Evolutionary conservation across 2,329 filamentous ascomycete genomes (phyloP).

Genomic region (Colletotrichum salicis): DNA sequence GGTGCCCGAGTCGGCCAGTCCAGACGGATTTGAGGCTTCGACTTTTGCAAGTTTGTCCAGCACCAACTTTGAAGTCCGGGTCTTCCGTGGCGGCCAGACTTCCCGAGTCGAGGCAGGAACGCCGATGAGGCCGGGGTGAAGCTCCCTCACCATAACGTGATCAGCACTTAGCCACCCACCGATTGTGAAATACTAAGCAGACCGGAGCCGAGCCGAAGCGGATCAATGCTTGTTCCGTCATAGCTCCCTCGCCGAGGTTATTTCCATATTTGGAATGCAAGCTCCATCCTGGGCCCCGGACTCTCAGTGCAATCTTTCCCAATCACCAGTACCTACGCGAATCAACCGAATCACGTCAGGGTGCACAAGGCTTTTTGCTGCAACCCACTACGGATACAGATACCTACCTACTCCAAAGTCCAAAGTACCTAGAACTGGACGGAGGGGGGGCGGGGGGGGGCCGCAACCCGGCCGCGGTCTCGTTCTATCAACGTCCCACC

Average conservation of each 20-base stretch:
- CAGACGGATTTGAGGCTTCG: not conserved
- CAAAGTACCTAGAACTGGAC: not conserved
- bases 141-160: not conserved
- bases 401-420: not conserved
- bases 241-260: constrained; percentile 15
- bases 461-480: not conserved
- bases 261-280: constrained; percentile 18
- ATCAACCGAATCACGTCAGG: constrained; percentile 1
- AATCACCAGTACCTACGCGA: not conserved
- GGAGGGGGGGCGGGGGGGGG: not conserved
- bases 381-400: not conserved
- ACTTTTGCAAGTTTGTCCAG: not conserved
- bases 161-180: not conserved
- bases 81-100: constrained; percentile 9
- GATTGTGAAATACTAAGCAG: constrained; percentile 3
- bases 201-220: not conserved
- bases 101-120: constrained; percentile 9
- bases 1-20: constrained; percentile 22
- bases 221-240: constrained; percentile 24
- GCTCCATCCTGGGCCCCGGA: constrained; percentile 12
- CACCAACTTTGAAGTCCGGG: constrained; percentile 11
- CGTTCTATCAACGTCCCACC: not conserved
- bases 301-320: not conserved
- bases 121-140: constrained; percentile 3
- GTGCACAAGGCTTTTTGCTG: constrained; percentile 5